Evolutionary conservation across 2,329 filamentous ascomycete genomes (phyloP), one percentile per base, ranked within the genome.

Genomic region (Diaporthe helianthi): DNA sequence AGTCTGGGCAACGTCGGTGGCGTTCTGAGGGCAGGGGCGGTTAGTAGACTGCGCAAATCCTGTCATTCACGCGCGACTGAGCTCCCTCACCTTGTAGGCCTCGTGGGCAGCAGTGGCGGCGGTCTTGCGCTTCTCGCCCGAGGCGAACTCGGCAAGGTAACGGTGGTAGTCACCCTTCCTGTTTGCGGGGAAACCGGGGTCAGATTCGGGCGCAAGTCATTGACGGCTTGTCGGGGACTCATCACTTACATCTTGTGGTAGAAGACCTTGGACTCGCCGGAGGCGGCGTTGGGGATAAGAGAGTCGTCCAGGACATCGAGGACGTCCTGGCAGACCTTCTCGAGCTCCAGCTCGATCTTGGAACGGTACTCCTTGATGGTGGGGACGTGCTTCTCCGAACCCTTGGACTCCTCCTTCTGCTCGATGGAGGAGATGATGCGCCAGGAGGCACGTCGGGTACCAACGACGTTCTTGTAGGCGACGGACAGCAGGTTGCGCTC

Each of bases 401-500:
- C 95, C 90, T 98, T 98, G 81, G 94, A 96, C 86, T 98, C 95
- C 88, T 98, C 95, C 91, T 98, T 98, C 86, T 98, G 95, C 88
- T 98, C 95, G 84, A 99, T 98, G 81, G 96, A 98, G 81, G 94
- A 97, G 85, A 99, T 97, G 85, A 99, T 98, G 86, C 95, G 91
- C 95, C 95, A 99, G 78, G 94, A 98, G 80, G 95, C 95, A 90
- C 96, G 95, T 83, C 95, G 92, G 80, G 96, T 97, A 79, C 96
- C 95, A 79, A 99, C 93, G 72, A 99, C 96, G 85, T 99, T 99
- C 93, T 99, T 99, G 92, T 99, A 99, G 82, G 95, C 95, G 79
- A 98, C 96, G 75, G 93, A 97, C 75, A 99, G 91, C 74, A 99
- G 92, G 87, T 98, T 98, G 51, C 95, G 93, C 91, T 99, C 96